Evolutionary conservation across 495 filamentous ascomycete species (phyloP).

Genomic region (Penicillium flavigenum): DNA sequence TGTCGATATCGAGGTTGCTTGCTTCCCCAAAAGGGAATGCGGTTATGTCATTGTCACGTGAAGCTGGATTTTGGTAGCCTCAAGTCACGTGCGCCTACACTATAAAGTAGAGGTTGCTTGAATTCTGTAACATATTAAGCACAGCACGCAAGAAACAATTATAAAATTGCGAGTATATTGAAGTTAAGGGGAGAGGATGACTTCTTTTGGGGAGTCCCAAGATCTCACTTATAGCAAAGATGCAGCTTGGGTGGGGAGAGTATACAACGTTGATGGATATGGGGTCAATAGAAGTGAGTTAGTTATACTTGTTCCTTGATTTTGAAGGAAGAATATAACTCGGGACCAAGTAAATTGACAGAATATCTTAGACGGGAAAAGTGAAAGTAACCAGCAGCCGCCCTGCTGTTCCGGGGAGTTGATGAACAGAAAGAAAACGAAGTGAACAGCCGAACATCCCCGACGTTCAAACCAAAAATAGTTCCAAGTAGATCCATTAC

Average conservation of each 20-base stretch:
- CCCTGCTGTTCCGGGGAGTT: background rate
- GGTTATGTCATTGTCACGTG: constrained; percentile 16
- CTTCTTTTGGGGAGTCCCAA: background rate
- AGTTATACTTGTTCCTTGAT: too few species aligned
- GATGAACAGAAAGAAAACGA: background rate
- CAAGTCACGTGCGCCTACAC: constrained; percentile 5
- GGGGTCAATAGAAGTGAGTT: background rate
- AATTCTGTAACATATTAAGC: background rate
- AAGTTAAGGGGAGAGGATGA: background rate
- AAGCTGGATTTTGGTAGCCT: too few species aligned
- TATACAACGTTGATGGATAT: background rate
- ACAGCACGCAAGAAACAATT: background rate
- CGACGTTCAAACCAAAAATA: background rate
- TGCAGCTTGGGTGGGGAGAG: background rate
- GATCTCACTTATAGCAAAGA: background rate
- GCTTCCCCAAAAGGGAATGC: constrained; percentile 13
- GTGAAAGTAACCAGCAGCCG: background rate
- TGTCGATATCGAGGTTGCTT: constrained; percentile 4
- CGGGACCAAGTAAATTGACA: background rate
- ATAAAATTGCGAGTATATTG: background rate
- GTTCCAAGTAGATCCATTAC: background rate
- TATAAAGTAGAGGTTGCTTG: background rate
- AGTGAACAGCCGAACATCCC: background rate
- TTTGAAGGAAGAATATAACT: background rate
- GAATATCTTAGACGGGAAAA: background rate